A percentile compares a stretch with the other conserved stretches of the same genome.
Evolutionary conservation across 2,329 filamentous ascomycete genomes (phyloP).

Genomic region (Cadophora sp.): DNA sequence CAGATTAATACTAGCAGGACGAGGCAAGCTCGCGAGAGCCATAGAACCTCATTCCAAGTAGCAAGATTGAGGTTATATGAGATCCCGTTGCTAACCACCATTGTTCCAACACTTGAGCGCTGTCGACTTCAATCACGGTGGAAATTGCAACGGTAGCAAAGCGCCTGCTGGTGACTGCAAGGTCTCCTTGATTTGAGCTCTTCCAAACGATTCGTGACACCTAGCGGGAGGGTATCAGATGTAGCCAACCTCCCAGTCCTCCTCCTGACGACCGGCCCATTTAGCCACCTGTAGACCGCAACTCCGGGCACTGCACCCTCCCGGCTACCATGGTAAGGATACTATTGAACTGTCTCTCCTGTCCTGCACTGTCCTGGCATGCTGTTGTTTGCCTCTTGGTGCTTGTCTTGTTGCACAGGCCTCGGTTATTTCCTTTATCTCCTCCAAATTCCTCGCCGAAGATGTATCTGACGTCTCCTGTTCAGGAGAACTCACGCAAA

Average conservation of each 20-base stretch:
- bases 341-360: conserved; percentile 3
- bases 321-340: conserved; percentile 10
- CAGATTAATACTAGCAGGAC: background rate
- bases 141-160: background rate
- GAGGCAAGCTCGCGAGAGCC: background rate
- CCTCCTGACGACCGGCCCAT: background rate
- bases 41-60: background rate
- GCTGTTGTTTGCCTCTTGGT: background rate
- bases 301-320: conserved; percentile 5
- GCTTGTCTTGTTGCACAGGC: background rate
- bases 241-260: background rate
- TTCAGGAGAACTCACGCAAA: conserved; percentile 13
- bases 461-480: conserved; percentile 1
- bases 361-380: background rate
- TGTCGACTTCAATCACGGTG: background rate
- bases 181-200: too few relatives aligned
- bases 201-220: background rate
- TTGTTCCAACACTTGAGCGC: background rate
- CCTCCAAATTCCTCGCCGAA: background rate
- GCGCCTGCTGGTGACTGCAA: background rate
- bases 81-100: background rate
- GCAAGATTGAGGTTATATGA: background rate
- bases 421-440: conserved; percentile 13
- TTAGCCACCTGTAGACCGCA: conserved; percentile 14
- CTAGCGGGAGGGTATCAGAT: too few relatives aligned